Evolutionary conservation across 2,329 filamentous ascomycete genomes (phyloP).

Genomic region (Cladophialophora bantiana): DNA sequence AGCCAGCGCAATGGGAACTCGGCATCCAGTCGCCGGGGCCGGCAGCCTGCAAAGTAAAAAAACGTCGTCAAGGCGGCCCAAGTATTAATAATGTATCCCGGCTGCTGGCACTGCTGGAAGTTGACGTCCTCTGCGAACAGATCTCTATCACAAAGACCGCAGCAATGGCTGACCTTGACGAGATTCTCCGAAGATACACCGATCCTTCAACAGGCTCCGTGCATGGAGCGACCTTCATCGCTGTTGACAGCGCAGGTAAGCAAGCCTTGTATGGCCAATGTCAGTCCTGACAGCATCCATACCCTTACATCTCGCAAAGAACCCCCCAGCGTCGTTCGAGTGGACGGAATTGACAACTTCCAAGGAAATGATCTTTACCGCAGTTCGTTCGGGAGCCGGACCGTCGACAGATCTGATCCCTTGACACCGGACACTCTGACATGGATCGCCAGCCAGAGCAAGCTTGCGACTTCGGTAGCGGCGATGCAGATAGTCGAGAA

Average conservation of each 20-base stretch:
- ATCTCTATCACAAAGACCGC: not conserved
- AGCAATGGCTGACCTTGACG: slow-evolving; percentile 21
- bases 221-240: slow-evolving; percentile 24
- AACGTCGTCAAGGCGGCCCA: not conserved
- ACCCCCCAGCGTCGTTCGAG: not conserved
- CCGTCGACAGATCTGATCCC: slow-evolving; percentile 22
- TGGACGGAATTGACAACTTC: not conserved
- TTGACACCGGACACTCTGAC: slow-evolving; percentile 34
- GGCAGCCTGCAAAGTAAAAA: not conserved
- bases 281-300: not conserved
- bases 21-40: not conserved
- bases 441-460: slow-evolving; percentile 44
- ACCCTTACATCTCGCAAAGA: too few relatives aligned
- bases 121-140: not conserved
- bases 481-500: slow-evolving; percentile 63
- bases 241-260: slow-evolving; percentile 25
- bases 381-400: slow-evolving; percentile 10
- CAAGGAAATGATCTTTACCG: slow-evolving; percentile 18
- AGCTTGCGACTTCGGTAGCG: slow-evolving; percentile 60
- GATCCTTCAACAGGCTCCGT: slow-evolving; percentile 21
- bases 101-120: not conserved
- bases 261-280: not conserved
- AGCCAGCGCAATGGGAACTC: not conserved
- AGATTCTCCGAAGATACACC: slow-evolving; percentile 25
- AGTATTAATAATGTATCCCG: not conserved